Evolutionary conservation across 2,329 filamentous ascomycete genomes (phyloP).

Genomic region (Microascus cirrosus): DNA sequence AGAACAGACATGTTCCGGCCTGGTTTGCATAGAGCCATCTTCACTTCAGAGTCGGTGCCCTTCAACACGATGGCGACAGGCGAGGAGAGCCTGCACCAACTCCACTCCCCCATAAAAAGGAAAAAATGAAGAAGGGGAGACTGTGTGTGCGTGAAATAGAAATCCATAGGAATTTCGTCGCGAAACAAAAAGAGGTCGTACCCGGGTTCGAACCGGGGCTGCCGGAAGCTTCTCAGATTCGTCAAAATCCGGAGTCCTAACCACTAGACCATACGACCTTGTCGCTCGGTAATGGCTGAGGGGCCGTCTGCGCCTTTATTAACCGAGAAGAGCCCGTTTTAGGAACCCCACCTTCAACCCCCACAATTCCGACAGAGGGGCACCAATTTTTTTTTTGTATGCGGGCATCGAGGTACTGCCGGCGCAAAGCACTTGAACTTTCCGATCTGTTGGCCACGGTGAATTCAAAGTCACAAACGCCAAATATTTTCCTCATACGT

Average conservation of each 20-base stretch:
- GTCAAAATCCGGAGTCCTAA: conserved; percentile 1
- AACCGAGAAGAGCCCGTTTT: neutral
- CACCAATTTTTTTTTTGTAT: neutral
- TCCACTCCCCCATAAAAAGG: too few species aligned
- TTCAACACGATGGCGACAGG: too few species aligned
- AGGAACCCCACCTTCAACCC: neutral
- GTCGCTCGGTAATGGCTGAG: neutral
- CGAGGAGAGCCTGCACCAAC: too few species aligned
- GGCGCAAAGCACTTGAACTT: neutral
- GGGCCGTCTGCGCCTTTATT: neutral
- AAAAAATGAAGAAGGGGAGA: too few species aligned
- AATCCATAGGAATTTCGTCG: too few species aligned
- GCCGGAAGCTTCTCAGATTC: neutral
- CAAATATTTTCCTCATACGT: neutral
- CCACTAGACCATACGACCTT: neutral
- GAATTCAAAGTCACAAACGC: neutral
- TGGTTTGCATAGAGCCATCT: too few species aligned
- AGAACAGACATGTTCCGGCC: too few species aligned
- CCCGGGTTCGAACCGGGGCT: conserved; percentile 5
- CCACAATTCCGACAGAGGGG: neutral
- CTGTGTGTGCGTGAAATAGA: neutral
- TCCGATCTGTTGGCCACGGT: neutral
- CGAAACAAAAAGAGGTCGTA: neutral
- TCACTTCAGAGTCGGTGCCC: too few species aligned
- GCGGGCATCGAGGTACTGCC: neutral